Evolutionary conservation across 345 rosid species (phyloP).

Genomic region (Acer yangbiense): DNA sequence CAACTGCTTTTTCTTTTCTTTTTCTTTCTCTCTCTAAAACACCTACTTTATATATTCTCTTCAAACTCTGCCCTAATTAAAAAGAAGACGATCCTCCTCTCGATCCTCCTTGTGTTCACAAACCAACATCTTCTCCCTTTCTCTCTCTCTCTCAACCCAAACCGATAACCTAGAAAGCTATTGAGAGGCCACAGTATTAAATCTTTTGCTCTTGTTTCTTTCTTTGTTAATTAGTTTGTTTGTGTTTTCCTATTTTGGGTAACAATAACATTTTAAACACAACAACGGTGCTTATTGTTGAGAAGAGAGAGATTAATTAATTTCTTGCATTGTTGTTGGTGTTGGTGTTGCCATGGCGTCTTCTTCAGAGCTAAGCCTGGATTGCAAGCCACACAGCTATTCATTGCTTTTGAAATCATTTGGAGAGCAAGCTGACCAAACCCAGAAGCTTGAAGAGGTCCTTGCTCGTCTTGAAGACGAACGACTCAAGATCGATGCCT

Average conservation of each 20-base stretch:
- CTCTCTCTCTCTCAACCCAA: slow-evolving; percentile 25
- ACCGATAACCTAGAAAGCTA: slow-evolving; percentile 30
- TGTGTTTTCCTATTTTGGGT: slow-evolving; percentile 19
- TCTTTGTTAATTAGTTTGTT: slow-evolving; percentile 23
- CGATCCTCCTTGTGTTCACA: slow-evolving; percentile 69
- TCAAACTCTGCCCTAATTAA: slow-evolving; percentile 50
- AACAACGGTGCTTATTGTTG: not conserved
- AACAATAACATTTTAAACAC: slow-evolving; percentile 24
- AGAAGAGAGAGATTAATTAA: not conserved
- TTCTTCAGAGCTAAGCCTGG: slow-evolving; percentile 77
- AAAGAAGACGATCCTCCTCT: slow-evolving; percentile 56
- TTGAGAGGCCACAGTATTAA: slow-evolving; percentile 24
- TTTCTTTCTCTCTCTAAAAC: slow-evolving; percentile 21
- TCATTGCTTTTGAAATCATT: slow-evolving; percentile 88
- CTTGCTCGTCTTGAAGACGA: slow-evolving; percentile 88
- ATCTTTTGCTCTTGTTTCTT: slow-evolving; percentile 44
- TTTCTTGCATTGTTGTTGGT: not conserved
- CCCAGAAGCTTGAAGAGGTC: slow-evolving; percentile 85
- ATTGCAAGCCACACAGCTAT: slow-evolving; percentile 82
- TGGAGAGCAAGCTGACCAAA: slow-evolving; percentile 68
- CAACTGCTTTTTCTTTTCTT: slow-evolving; percentile 38
- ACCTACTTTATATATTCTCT: slow-evolving; percentile 53
- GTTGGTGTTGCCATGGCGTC: slow-evolving; percentile 52
- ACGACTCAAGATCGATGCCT: slow-evolving; percentile 93
- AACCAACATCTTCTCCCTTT: slow-evolving; percentile 49